Evolutionary conservation across 352 stramenopile species (phyloP).

Genomic region (Phytopythium helicoides): DNA sequence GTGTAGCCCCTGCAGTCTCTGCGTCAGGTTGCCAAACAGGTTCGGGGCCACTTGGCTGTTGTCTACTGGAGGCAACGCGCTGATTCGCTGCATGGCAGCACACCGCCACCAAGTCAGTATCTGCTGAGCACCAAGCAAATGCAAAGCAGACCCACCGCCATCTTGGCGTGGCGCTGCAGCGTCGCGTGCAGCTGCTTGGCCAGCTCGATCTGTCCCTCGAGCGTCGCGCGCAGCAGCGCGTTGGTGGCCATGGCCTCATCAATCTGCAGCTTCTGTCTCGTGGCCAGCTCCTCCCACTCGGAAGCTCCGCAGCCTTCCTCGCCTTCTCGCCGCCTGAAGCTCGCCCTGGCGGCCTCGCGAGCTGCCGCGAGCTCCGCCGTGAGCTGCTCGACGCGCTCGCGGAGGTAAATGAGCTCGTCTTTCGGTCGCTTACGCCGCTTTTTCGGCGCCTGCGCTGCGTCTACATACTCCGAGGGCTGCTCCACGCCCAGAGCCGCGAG

Average conservation of each 20-base stretch:
- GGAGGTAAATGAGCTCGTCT: conserved; percentile 36
- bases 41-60: too few species aligned
- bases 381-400: conserved; percentile 30
- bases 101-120: not conserved
- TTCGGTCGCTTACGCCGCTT: conserved; percentile 33
- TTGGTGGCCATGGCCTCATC: conserved; percentile 26
- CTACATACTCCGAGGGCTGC: too few species aligned
- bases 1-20: too few species aligned
- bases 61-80: too few species aligned
- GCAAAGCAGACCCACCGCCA: conserved; percentile 13
- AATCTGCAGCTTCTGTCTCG: conserved; percentile 20
- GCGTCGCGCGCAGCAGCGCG: conserved; percentile 21
- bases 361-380: conserved; percentile 4
- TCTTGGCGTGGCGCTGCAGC: conserved; percentile 27
- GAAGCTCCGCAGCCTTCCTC: too few species aligned
- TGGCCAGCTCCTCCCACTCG: conserved; percentile 27
- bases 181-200: conserved; percentile 24
- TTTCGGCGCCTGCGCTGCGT: too few species aligned
- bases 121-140: not conserved
- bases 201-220: conserved; percentile 29
- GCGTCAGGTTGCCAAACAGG: too few species aligned
- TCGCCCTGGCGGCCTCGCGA: too few species aligned
- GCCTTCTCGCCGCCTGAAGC: conserved; percentile 5
- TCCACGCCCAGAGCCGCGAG: too few species aligned
- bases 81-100: conserved; percentile 4